Percentiles rank a stretch among this genome's conserved stretches.
Evolutionary conservation across 441 rosid species (phyloP).

Genomic region (Aquilaria agallochum): DNA sequence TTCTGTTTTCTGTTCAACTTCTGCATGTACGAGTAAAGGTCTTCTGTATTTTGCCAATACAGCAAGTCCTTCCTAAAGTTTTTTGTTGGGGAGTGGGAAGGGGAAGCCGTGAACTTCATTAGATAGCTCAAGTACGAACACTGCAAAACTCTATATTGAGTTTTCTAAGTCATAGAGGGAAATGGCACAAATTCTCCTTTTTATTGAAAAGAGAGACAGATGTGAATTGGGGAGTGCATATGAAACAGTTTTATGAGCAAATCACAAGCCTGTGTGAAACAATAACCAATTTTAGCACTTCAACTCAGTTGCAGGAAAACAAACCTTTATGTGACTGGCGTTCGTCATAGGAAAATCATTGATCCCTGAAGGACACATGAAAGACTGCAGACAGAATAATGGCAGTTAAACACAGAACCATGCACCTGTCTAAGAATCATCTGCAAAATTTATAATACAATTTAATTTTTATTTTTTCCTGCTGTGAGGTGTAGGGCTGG

Average conservation of each 20-base stretch:
- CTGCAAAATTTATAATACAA: not conserved
- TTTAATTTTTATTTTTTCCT: not conserved
- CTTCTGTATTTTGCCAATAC: slow-evolving; percentile 78
- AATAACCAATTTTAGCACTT: not conserved
- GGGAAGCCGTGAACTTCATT: slow-evolving; percentile 6
- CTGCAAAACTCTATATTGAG: not conserved
- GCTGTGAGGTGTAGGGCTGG: not conserved
- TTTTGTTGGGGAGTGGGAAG: slow-evolving; percentile 15
- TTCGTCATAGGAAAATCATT: slow-evolving; percentile 98
- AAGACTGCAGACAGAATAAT: slow-evolving; percentile 54
- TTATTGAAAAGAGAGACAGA: too few species aligned
- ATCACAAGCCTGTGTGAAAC: not conserved
- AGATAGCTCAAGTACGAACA: not conserved
- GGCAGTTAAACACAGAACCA: slow-evolving; percentile 5
- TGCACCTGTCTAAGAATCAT: not conserved
- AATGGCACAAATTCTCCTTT: not conserved
- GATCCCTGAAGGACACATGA: slow-evolving; percentile 97
- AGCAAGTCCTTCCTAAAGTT: slow-evolving; percentile 69
- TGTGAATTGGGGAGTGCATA: not conserved
- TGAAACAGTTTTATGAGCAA: not conserved
- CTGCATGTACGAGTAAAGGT: slow-evolving; percentile 96
- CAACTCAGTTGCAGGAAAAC: slow-evolving; percentile 8
- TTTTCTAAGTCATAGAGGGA: not conserved
- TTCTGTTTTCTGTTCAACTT: slow-evolving; percentile 42
- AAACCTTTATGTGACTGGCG: slow-evolving; percentile 78